Base-by-base conservation (phyloP, 768 basidiomycete species). In the Boletus sensibilis region DNA sequence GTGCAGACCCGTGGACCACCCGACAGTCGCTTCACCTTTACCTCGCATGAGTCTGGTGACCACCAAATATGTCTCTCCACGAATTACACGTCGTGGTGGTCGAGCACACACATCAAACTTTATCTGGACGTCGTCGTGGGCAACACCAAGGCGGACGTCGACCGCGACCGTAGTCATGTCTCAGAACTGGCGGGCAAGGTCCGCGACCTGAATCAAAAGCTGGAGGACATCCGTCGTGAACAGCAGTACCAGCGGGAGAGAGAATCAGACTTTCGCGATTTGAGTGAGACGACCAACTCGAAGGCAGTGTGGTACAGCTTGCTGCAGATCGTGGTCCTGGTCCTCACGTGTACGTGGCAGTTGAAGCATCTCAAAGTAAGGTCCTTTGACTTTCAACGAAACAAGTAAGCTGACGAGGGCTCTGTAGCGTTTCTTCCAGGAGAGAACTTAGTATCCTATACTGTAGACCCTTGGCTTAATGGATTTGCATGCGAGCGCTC, bases 211-310 rank as follows among this genome's bases (percentile, higher is more conserved):
- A 99, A 98, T 74, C 82, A 86, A 67, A 96, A 94, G 72, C 79
- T 99, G 47, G 92, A 91, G 71, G 94, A 96, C 64, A 89, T 98
- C 53, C 81, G 93, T 44, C 79, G 94, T 25, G 97, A 98, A 74
- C 97, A 99, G 75, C 92, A 95, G 73, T 99, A 98, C 69, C 96
- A 98, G 77, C 82, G 97, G 41, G 96, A 99, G 75, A 79, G 97
- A 61, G 97, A 99, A 74, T 79, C 90, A 12, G 88, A 91, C 64
- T 99, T 90, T 69, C 78, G 97, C 38, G 77, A 94, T 73, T 73
- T 98, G 59, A 94, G 92, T 64, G 97, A 99, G 74, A 72, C 74
- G 16, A 96, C 93, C 38, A 99, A 99, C 74, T 76, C 87, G n/a
- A 78, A 87, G 57, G 94, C 97, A 1, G 90, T 98, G 43, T 98